A percentile compares a stretch with the other conserved stretches of the same genome.
Conservation (phyloP, 2,329 filamentous ascomycete species). For the Fusarium camptoceras region DNA sequence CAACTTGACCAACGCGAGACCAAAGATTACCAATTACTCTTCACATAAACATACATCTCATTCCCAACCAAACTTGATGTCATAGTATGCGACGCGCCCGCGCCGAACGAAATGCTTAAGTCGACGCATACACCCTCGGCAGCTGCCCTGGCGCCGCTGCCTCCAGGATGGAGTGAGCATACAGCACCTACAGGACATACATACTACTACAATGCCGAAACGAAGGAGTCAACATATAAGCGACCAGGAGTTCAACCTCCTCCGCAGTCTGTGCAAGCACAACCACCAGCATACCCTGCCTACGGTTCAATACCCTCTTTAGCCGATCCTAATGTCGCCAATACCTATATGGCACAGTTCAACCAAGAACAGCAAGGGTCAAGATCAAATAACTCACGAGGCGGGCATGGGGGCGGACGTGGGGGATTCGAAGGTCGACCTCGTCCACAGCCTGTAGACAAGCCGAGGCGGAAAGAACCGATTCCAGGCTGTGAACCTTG, state of each 20-base stretch:
- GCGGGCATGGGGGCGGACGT: conserved; percentile 52
- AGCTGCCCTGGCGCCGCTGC: conserved; percentile 68
- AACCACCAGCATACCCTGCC: conserved; percentile 47
- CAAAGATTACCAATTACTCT: not conserved
- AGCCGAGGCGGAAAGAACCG: conserved; percentile 80
- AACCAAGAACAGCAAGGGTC: conserved; percentile 56
- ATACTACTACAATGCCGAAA: conserved; percentile 88
- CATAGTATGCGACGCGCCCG: conserved; percentile 18
- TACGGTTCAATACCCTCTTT: conserved; percentile 53
- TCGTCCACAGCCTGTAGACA: conserved; percentile 77
- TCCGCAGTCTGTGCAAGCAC: conserved; percentile 43
- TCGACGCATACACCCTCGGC: conserved; percentile 77
- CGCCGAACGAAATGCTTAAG: conserved; percentile 69
- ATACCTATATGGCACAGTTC: conserved; percentile 70
- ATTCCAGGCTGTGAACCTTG: conserved; percentile 89
- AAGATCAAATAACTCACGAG: conserved; percentile 48
- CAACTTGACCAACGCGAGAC: not conserved
- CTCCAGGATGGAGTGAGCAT: conserved; percentile 91
- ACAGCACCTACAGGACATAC: conserved; percentile 86
- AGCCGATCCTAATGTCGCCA: conserved; percentile 67
- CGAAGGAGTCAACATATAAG: conserved; percentile 88
- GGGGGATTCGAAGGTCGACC: conserved; percentile 69
- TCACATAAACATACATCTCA: no score
- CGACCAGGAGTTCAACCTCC: conserved; percentile 66
- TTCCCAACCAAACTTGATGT: conserved; percentile 15